These are phyloP conservation scores for Suillus fuscotomentosus DNA, from an alignment of 768 basidiomycete species.

Conservation along the genomic window DNA sequence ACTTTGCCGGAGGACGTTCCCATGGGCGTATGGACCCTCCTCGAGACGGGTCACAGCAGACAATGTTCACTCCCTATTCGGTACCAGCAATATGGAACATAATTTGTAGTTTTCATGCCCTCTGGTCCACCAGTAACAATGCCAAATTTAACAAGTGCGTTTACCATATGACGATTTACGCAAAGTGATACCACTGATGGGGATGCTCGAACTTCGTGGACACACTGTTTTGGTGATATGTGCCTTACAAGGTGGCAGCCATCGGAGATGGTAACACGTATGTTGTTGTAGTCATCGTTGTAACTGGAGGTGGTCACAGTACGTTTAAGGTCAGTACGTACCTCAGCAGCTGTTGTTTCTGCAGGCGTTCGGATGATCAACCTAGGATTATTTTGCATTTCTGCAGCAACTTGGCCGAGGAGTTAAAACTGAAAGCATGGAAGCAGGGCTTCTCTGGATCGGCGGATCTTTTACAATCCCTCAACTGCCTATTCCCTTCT, in stretches of 20 bases:
- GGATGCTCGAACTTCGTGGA: neutral
- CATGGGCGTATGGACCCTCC: too few relatives aligned
- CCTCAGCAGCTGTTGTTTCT: constrained; percentile 89
- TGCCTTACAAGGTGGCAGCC: neutral
- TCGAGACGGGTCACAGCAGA: neutral
- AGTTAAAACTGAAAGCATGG: constrained; percentile 67
- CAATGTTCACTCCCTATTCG: too few relatives aligned
- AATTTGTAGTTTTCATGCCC: too few relatives aligned
- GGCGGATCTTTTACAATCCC: constrained; percentile 84
- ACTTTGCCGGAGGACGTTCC: too few relatives aligned
- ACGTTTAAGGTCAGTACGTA: constrained; percentile 98
- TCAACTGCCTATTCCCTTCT: constrained; percentile 67
- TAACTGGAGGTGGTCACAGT: constrained; percentile 83
- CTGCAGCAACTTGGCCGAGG: neutral
- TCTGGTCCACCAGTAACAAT: too few relatives aligned
- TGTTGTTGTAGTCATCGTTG: neutral
- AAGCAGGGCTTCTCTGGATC: constrained; percentile 89
- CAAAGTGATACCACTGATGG: neutral
- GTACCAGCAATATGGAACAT: too few relatives aligned
- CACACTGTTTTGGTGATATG: too few relatives aligned
- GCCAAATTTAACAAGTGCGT: too few relatives aligned
- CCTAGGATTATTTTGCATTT: constrained; percentile 42
- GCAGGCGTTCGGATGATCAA: constrained; percentile 93
- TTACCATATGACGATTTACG: too few relatives aligned
- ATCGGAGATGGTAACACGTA: neutral